Base-by-base conservation (phyloP, 73 alveolate species). In the Effrenium voratum region DNA sequence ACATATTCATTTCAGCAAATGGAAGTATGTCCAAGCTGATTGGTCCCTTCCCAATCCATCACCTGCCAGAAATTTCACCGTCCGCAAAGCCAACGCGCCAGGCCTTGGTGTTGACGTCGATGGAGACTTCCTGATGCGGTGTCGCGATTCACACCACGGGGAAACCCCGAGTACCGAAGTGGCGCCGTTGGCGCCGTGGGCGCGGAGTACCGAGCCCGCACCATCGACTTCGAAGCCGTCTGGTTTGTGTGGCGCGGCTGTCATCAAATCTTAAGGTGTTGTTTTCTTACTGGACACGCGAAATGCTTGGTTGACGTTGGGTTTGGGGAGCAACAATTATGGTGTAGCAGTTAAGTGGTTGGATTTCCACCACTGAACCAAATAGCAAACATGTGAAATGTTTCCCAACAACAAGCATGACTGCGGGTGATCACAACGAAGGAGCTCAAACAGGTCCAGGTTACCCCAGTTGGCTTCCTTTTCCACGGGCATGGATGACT, bases 81-180 rank as follows among this genome's bases (percentile, higher is more conserved):
- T 32, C 83, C n/a, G 38, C 49, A 36, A 32, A 22, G 13, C 83
- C 83, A 6, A 73, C 10, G 57, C 38, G 41, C 5, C 5, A 22
- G 16, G 50, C 94, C 94, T 86, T 86, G 68, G 94, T 86, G 94
- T 60, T 60, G 94, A 86, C 66, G 94, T 86, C 94, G 43, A 86
- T 63, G 66, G 94, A 86, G 45, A 86, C 94, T 43, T 72, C 94
- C 94, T 86, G 41, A 55, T 12, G 19, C 63, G 19, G 19, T 12
- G 63, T 19, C 63, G 8, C 63, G 26, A 8, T 52, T 12, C 63
- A 19, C 26, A 52, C 63, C 26, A 8, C 8, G 19, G 19, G 8
- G 63, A 19, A 12, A 52, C 63, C 19, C 26, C 8, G 63, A 52
- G 8, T 12, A 8, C 19, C 19, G 63, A 52, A 19, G 63, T 12